Base-by-base conservation (phyloP, 2,329 filamentous ascomycete genomes). In the Calonectria crousiana region DNA sequence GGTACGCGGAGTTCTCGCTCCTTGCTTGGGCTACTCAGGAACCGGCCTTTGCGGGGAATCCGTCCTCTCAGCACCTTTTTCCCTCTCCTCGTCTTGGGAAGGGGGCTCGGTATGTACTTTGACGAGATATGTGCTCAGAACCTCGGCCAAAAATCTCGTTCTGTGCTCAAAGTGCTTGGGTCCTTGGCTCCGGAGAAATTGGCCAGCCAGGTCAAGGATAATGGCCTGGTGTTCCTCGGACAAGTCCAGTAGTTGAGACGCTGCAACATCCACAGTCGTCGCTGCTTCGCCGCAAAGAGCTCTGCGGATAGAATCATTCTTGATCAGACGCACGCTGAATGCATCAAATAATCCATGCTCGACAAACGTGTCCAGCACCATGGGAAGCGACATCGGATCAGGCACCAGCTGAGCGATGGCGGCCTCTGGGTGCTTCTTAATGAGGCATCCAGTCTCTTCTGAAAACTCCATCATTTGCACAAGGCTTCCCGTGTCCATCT, bases 311-410 rank as follows among this genome's bases (percentile, higher is more conserved):
- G 51, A 51, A 1, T 53, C 58, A 20, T 73, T 69, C 1, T 67
- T 44, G 5, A 80, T 20, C 2, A 80, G 38, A 2, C 51, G 66
- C 6, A 78, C 20, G 18, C 58, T 72, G 0, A 80, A 74, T 2
- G 72, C 65, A 2, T 80, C 78, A 20, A 80, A 78, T 0, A 80
- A n/a, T 0, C 77, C 77, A 0, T 80, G 69, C 2, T 75, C 69
- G 0, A 79, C 72, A 0, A 79, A 70, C 0, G 76, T 44, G 2
- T 62, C 23, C 9, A 80, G 30, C 4, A 77, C 51, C 6, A 58
- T 68, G 9, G 26, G 2, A 3, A 79, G 51, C 1, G 65, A 41
- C 2, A n/a, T 34, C 0, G 56, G 30, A 0, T 67, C 72, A 0
- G 65, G 38, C 1, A 79, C 70, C 9, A 79, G 26, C 0, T 71